phyloP scores from a whole-genome alignment of 2,329 filamentous ascomycete species.

The Sclerotinia nivalis region DNA sequence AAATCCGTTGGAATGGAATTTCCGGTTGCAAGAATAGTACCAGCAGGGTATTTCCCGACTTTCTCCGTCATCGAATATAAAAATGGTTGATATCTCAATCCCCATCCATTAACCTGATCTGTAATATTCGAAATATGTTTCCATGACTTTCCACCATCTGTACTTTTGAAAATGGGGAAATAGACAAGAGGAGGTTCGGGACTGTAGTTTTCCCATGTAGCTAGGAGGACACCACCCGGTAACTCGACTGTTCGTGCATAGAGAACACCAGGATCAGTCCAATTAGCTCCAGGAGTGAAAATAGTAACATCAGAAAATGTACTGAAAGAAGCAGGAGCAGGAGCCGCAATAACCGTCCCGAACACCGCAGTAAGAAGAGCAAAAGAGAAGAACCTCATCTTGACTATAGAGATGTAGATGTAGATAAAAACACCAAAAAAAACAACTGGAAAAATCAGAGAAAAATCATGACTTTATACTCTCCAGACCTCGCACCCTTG shows the following conservation, averaged over 20 bases:
- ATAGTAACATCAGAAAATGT: slow-evolving; percentile 39
- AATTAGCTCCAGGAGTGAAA: slow-evolving; percentile 37
- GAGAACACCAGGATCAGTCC: slow-evolving; percentile 37
- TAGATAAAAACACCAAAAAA: not conserved
- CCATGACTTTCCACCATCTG: slow-evolving; percentile 62
- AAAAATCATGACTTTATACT: slow-evolving; percentile 16
- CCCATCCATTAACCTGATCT: slow-evolving; percentile 64
- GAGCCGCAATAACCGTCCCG: slow-evolving; percentile 30
- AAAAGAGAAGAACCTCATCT: slow-evolving; percentile 33
- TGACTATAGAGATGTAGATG: not conserved
- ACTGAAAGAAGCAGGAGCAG: slow-evolving; percentile 30
- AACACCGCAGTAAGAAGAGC: slow-evolving; percentile 29
- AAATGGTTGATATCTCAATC: slow-evolving; percentile 68
- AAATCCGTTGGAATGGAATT: slow-evolving; percentile 51
- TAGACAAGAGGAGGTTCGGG: slow-evolving; percentile 52
- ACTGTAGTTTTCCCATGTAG: slow-evolving; percentile 59
- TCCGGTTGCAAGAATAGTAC: slow-evolving; percentile 61
- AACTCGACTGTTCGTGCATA: slow-evolving; percentile 44
- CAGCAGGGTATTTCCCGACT: slow-evolving; percentile 59
- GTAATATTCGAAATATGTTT: slow-evolving; percentile 61
- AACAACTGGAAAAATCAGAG: not conserved
- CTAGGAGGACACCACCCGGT: slow-evolving; percentile 47
- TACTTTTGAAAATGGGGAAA: slow-evolving; percentile 56
- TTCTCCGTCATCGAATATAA: slow-evolving; percentile 62
- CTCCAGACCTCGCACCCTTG: no score